Conservation (phyloP, 2,329 filamentous ascomycete species). For the Aspergillus unguis region DNA sequence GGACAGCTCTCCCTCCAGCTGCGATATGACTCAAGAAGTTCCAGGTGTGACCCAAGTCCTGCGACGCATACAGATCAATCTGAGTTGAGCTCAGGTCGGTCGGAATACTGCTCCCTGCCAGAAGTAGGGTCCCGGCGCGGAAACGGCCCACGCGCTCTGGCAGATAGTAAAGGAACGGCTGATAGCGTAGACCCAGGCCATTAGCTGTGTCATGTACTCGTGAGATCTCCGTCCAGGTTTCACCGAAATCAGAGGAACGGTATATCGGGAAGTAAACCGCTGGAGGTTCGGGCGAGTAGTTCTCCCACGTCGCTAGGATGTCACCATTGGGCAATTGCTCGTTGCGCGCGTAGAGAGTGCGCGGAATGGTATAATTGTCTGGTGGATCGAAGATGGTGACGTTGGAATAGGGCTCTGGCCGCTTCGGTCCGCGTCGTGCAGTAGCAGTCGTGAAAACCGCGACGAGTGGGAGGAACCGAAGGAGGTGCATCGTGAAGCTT, state of each 20-base stretch:
- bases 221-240: conserved; percentile 62
- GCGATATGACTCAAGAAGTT: conserved; percentile 65
- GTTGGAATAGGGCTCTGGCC: conserved; percentile 26
- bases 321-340: conserved; percentile 44
- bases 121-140: conserved; percentile 60
- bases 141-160: conserved; percentile 57
- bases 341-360: conserved; percentile 53
- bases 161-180: conserved; percentile 66
- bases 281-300: conserved; percentile 55
- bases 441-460: neutral
- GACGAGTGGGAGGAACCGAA: conserved; percentile 6
- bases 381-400: conserved; percentile 45
- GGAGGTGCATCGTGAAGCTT: conserved; percentile 5
- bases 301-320: conserved; percentile 55
- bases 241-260: conserved; percentile 52
- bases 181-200: conserved; percentile 64
- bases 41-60: conserved; percentile 62
- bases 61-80: conserved; percentile 67
- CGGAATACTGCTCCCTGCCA: conserved; percentile 56
- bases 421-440: conserved; percentile 1
- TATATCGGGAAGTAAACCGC: conserved; percentile 52
- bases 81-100: conserved; percentile 59
- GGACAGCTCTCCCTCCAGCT: conserved; percentile 58
- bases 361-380: conserved; percentile 44
- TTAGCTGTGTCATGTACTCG: conserved; percentile 62